A percentile compares a stretch with the other conserved stretches of the same genome.
Evolutionary conservation across 768 basidiomycete genomes (phyloP).

Genomic region (Rhodocollybia butyracea): DNA sequence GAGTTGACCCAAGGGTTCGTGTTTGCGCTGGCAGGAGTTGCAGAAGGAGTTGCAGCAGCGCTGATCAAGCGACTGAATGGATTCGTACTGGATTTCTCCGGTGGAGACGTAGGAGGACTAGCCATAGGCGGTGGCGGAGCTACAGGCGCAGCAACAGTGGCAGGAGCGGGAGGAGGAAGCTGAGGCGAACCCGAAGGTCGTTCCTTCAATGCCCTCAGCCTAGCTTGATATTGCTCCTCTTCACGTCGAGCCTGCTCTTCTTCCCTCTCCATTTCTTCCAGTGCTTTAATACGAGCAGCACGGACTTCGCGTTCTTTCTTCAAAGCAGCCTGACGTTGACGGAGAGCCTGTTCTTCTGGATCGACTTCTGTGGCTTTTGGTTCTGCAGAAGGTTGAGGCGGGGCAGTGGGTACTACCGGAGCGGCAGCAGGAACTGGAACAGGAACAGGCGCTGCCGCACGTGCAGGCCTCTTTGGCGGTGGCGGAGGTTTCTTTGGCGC

Average conservation of each 20-base stretch:
- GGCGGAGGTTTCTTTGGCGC: conserved; percentile 25
- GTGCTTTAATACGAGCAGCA: conserved; percentile 59
- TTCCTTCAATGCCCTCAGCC: conserved; percentile 35
- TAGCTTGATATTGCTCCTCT: conserved; percentile 36
- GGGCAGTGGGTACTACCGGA: conserved; percentile 21
- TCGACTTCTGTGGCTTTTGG: conserved; percentile 64
- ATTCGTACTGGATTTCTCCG: conserved; percentile 63
- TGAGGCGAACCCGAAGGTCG: conserved; percentile 25
- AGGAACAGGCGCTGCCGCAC: conserved; percentile 15
- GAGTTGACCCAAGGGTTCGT: conserved; percentile 69
- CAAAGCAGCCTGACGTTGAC: conserved; percentile 67
- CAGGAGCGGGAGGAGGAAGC: conserved; percentile 26
- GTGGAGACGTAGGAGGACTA: conserved; percentile 23
- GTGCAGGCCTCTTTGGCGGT: conserved; percentile 20
- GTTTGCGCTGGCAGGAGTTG: conserved; percentile 35
- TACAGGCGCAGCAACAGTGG: conserved; percentile 23
- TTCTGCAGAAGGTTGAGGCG: conserved; percentile 22
- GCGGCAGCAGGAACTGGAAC: conserved; percentile 16
- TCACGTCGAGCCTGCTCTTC: conserved; percentile 30
- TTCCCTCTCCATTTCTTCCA: conserved; percentile 51
- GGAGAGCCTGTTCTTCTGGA: conserved; percentile 71
- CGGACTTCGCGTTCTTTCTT: conserved; percentile 73
- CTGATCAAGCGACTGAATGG: conserved; percentile 74
- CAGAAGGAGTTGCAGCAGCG: conserved; percentile 26
- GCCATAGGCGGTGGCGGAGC: conserved; percentile 31